Percentiles rank a stretch among this genome's conserved stretches.
Conservation (phyloP, 129 eudicot genomes). For the Tagetes patula region DNA sequence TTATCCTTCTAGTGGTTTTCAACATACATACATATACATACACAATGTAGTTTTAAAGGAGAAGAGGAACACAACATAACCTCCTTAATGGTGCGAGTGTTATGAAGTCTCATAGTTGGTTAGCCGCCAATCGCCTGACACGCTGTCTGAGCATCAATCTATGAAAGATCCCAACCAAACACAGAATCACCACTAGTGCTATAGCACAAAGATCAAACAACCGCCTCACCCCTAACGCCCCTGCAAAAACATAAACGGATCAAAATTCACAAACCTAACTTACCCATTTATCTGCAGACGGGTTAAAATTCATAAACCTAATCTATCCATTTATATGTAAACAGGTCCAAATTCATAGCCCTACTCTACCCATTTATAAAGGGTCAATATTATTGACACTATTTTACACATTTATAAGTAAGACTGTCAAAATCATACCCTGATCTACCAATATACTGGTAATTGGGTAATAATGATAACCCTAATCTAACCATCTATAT, state of each 20-base stretch:
- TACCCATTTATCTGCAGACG: neutral
- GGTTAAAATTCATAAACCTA: neutral
- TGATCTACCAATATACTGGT: neutral
- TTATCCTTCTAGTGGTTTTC: slow-evolving; percentile 17
- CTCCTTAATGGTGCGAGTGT: neutral
- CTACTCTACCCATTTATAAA: neutral
- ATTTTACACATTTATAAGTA: neutral
- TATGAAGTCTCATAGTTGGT: slow-evolving; percentile 20
- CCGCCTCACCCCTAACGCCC: slow-evolving; percentile 38
- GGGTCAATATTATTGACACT: neutral
- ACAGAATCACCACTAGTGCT: slow-evolving; percentile 37
- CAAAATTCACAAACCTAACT: neutral
- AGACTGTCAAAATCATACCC: neutral
- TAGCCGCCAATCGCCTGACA: slow-evolving; percentile 38
- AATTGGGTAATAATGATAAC: neutral
- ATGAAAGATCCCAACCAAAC: slow-evolving; percentile 42
- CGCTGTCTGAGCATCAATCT: slow-evolving; percentile 40
- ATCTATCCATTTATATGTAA: neutral
- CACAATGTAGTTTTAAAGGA: neutral
- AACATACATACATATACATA: neutral
- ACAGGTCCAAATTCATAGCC: neutral
- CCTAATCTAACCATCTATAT: neutral
- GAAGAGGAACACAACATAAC: slow-evolving; percentile 15
- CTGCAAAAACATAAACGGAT: slow-evolving; percentile 25
- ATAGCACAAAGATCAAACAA: slow-evolving; percentile 42